These are phyloP conservation scores for Cercospora sojina DNA, from an alignment of 2,329 filamentous ascomycete species.

Conservation along the genomic window DNA sequence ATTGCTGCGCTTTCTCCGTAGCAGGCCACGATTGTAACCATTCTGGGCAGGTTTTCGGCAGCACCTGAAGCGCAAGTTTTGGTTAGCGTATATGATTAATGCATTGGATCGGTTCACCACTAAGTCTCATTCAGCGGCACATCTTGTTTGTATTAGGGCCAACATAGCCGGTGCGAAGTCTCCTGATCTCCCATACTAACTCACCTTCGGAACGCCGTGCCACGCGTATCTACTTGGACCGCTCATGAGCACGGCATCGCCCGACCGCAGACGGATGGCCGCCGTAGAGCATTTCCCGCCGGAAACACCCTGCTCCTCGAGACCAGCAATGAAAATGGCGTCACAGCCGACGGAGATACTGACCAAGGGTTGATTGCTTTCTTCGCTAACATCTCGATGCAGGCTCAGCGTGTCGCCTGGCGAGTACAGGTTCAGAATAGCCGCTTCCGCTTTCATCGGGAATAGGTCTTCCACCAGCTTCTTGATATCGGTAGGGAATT, in stretches of 20 bases:
- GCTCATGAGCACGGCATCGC: conserved; percentile 89
- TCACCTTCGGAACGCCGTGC: conserved; percentile 89
- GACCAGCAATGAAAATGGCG: conserved; percentile 79
- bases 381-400: conserved; percentile 90
- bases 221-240: conserved; percentile 80
- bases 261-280: conserved; percentile 70
- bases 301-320: conserved; percentile 50
- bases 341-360: conserved; percentile 90
- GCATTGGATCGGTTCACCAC: not conserved
- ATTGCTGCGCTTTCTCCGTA: conserved; percentile 42
- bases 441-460: conserved; percentile 78
- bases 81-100: not conserved
- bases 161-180: not conserved
- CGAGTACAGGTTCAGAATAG: conserved; percentile 90
- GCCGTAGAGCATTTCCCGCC: conserved; percentile 41
- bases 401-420: conserved; percentile 88
- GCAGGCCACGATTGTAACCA: conserved; percentile 74
- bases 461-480: conserved; percentile 68
- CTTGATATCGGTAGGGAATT: conserved; percentile 73
- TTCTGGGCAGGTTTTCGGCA: conserved; percentile 73
- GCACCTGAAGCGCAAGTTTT: conserved; percentile 8
- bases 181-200: not conserved
- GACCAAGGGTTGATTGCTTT: conserved; percentile 72
- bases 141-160: not conserved
- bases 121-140: not conserved